phyloP scores from a whole-genome alignment of 2,329 filamentous ascomycete genomes.

The Fusarium musae region DNA sequence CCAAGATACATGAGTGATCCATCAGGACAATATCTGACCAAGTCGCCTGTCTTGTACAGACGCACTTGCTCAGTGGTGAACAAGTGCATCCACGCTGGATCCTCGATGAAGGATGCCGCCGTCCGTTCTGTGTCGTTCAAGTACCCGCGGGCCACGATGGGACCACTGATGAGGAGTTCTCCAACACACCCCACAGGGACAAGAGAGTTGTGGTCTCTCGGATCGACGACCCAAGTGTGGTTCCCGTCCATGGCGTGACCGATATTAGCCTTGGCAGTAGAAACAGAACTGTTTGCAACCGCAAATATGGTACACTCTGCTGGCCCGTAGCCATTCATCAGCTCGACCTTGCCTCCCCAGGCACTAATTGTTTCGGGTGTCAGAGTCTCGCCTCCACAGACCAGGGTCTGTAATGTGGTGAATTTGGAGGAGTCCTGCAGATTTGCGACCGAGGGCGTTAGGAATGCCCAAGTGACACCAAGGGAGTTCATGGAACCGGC shows the following conservation, averaged over 20 bases:
- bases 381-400: slow-evolving; percentile 39
- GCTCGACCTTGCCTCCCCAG: slow-evolving; percentile 29
- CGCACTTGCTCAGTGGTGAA: neutral
- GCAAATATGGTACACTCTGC: slow-evolving; percentile 34
- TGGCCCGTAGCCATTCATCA: slow-evolving; percentile 42
- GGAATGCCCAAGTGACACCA: slow-evolving; percentile 34
- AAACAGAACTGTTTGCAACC: too few species aligned
- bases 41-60: slow-evolving; percentile 60
- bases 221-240: slow-evolving; percentile 35
- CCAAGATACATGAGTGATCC: slow-evolving; percentile 57
- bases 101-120: neutral
- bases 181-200: slow-evolving; percentile 31
- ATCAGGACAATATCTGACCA: slow-evolving; percentile 55
- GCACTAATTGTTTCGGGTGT: slow-evolving; percentile 20
- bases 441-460: slow-evolving; percentile 42
- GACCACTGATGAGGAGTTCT: slow-evolving; percentile 35
- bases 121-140: slow-evolving; percentile 6
- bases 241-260: neutral
- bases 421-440: slow-evolving; percentile 34
- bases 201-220: slow-evolving; percentile 27
- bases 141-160: slow-evolving; percentile 20
- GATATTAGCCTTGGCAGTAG: neutral
- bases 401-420: slow-evolving; percentile 18
- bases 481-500: slow-evolving; percentile 26
- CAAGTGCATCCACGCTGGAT: slow-evolving; percentile 2